Conservation (phyloP, 768 basidiomycete species). For the Russula sp. region DNA sequence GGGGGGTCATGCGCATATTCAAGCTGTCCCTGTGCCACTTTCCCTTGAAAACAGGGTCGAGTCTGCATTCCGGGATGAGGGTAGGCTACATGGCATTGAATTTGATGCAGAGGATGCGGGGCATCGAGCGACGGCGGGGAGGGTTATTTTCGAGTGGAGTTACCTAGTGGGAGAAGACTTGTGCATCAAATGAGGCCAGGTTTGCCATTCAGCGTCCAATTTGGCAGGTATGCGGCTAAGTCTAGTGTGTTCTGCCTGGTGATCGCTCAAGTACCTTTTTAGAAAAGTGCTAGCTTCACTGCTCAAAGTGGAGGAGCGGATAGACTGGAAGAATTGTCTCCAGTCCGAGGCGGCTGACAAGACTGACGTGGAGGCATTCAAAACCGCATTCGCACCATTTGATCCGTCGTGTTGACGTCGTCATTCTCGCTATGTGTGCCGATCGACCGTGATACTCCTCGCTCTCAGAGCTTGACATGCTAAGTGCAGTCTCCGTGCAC, state of each 20-base stretch:
- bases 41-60: conserved; percentile 62
- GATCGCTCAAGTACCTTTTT: conserved; percentile 24
- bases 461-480: background rate
- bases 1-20: conserved; percentile 94
- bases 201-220: conserved; percentile 83
- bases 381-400: conserved; percentile 73
- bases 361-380: conserved; percentile 80
- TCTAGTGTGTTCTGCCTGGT: background rate
- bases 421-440: background rate
- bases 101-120: conserved; percentile 71
- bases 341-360: conserved; percentile 83
- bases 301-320: conserved; percentile 69
- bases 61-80: conserved; percentile 69
- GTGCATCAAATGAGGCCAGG: conserved; percentile 81
- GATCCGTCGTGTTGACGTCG: conserved; percentile 46
- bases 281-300: conserved; percentile 81
- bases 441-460: background rate
- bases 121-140: conserved; percentile 57
- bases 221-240: conserved; percentile 70
- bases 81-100: conserved; percentile 59
- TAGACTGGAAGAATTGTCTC: conserved; percentile 91
- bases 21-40: conserved; percentile 76
- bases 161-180: conserved; percentile 82
- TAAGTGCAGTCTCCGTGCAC: background rate
- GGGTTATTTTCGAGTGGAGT: conserved; percentile 87